Conservation (phyloP, 2,329 filamentous ascomycete species). For the Neocatenulostroma microsporum region DNA sequence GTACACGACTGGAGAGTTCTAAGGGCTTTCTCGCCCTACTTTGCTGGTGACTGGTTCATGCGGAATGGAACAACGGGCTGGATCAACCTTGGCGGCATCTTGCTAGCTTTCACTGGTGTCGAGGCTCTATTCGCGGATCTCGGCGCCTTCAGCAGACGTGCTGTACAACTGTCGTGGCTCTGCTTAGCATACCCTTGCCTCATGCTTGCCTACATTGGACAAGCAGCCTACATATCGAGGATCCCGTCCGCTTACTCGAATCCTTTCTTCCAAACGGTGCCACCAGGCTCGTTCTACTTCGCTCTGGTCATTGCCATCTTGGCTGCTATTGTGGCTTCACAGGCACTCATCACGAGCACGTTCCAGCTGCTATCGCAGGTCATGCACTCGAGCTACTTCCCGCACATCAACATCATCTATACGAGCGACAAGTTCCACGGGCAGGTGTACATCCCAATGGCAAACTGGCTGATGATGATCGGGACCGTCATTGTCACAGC, state of each 20-base stretch:
- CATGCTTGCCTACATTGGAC: constrained; percentile 59
- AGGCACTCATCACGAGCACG: constrained; percentile 66
- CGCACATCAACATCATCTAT: constrained; percentile 64
- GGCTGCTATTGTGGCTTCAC: constrained; percentile 63
- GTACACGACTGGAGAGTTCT: constrained; percentile 42
- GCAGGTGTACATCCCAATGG: constrained; percentile 66
- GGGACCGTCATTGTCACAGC: constrained; percentile 57
- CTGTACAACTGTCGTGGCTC: constrained; percentile 67
- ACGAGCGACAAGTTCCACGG: constrained; percentile 63
- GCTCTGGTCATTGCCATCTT: constrained; percentile 60
- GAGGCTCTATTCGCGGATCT: constrained; percentile 71
- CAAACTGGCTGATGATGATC: constrained; percentile 70
- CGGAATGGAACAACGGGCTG: constrained; percentile 54
- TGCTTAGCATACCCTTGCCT: constrained; percentile 60
- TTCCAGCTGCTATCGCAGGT: constrained; percentile 60
- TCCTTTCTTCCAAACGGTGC: constrained; percentile 65
- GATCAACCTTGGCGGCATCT: constrained; percentile 56
- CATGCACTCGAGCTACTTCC: constrained; percentile 64
- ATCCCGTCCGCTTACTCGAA: constrained; percentile 56
- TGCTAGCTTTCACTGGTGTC: constrained; percentile 67
- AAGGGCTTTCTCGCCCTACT: constrained; percentile 47
- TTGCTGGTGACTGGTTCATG: constrained; percentile 53
- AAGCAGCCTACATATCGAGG: constrained; percentile 61
- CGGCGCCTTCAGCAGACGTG: constrained; percentile 56
- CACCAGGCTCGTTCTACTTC: constrained; percentile 60